A percentile compares a stretch with the other conserved stretches of the same genome.
Evolutionary conservation across 371 early-diverging fungal species (phyloP).

Genomic region (Saksenaea vasiformis): DNA sequence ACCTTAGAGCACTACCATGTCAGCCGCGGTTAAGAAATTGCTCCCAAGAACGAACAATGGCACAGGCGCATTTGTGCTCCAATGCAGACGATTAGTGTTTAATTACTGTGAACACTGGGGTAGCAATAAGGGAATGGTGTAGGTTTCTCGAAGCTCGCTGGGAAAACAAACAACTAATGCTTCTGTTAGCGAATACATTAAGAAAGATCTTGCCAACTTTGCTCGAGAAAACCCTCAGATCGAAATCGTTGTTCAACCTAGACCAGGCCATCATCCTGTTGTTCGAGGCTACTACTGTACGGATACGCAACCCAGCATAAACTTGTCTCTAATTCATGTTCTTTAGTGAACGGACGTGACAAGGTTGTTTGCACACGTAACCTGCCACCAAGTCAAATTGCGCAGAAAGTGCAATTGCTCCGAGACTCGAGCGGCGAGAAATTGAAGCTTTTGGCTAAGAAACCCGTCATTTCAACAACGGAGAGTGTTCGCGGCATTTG

Average conservation of each 20-base stretch:
- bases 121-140: constrained; percentile 82
- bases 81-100: constrained; percentile 81
- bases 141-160: constrained; percentile 22
- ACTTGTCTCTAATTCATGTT: not conserved
- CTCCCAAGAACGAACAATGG: constrained; percentile 70
- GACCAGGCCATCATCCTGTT: constrained; percentile 78
- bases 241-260: constrained; percentile 78
- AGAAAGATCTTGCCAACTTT: constrained; percentile 64
- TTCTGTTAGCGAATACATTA: constrained; percentile 65
- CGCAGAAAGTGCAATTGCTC: constrained; percentile 61
- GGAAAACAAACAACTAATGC: not conserved
- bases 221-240: constrained; percentile 80
- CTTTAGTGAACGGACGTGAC: constrained; percentile 70
- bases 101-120: constrained; percentile 87
- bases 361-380: constrained; percentile 76
- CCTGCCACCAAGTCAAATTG: constrained; percentile 61
- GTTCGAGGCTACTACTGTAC: constrained; percentile 77
- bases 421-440: constrained; percentile 73
- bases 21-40: constrained; percentile 23
- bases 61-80: constrained; percentile 78
- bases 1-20: constrained; percentile 17
- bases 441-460: constrained; percentile 65
- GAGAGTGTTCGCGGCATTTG: constrained; percentile 87
- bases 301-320: constrained; percentile 8
- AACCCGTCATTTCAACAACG: constrained; percentile 77